Conservation (phyloP, 257 asterid species). For the Petrea volubilis region DNA sequence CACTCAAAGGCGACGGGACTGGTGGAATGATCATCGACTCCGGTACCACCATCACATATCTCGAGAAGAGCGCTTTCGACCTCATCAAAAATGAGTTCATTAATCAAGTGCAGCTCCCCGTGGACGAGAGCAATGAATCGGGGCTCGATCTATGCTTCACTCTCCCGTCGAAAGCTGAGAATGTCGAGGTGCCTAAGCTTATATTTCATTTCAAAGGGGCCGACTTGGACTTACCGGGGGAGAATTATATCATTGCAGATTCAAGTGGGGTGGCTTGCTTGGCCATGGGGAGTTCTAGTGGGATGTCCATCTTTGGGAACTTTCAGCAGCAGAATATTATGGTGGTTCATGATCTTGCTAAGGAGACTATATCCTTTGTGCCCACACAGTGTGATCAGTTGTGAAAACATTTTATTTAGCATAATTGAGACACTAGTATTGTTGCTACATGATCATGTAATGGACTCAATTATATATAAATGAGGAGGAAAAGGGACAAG, state of each 20-base stretch:
- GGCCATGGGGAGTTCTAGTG: conserved; percentile 80
- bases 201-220: conserved; percentile 62
- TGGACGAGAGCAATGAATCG: conserved; percentile 42
- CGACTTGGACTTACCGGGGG: conserved; percentile 75
- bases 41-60: conserved; percentile 79
- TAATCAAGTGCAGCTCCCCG: conserved; percentile 49
- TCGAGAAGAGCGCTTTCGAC: conserved; percentile 52
- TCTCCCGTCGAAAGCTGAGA: conserved; percentile 36
- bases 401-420: background rate
- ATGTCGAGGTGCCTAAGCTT: conserved; percentile 61
- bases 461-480: too few species aligned
- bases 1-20: conserved; percentile 56
- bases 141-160: conserved; percentile 78
- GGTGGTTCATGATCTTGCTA: conserved; percentile 69
- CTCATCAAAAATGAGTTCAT: conserved; percentile 55
- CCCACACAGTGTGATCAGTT: conserved; percentile 38
- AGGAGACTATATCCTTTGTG: conserved; percentile 66
- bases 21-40: conserved; percentile 94
- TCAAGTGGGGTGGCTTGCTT: conserved; percentile 66
- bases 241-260: conserved; percentile 70
- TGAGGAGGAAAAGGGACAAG: too few species aligned
- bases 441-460: too few species aligned
- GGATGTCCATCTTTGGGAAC: conserved; percentile 86
- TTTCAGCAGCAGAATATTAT: conserved; percentile 77
- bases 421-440: too few species aligned